A percentile compares a stretch with the other conserved stretches of the same genome.
Evolutionary conservation across 2,329 filamentous ascomycete genomes (phyloP).

Genomic region (Fusarium aywerte): DNA sequence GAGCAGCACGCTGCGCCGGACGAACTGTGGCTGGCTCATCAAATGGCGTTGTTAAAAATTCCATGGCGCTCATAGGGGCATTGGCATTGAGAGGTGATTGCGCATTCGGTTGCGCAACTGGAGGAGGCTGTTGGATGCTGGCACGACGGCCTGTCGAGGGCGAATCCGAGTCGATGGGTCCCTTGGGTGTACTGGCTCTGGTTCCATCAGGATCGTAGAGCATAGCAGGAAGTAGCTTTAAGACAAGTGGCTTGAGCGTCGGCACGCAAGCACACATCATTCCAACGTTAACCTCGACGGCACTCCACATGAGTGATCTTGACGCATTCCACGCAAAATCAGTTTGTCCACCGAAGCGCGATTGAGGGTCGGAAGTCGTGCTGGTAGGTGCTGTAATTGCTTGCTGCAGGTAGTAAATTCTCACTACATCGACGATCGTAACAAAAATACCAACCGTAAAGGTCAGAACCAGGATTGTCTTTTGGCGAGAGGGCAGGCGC

Average conservation of each 20-base stretch:
- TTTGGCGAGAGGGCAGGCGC: constrained; percentile 85
- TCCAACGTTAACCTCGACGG: constrained; percentile 89
- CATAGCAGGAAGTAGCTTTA: constrained; percentile 69
- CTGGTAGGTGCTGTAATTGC: constrained; percentile 63
- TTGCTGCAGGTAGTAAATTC: constrained; percentile 88
- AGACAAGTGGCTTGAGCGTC: constrained; percentile 85
- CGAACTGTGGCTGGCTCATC: constrained; percentile 35
- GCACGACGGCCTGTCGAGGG: constrained; percentile 41
- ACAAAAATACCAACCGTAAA: constrained; percentile 91
- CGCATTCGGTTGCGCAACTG: constrained; percentile 31
- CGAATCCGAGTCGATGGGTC: constrained; percentile 47
- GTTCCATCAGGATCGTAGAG: constrained; percentile 63
- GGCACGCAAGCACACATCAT: constrained; percentile 94
- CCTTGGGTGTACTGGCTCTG: constrained; percentile 45
- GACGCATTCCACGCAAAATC: constrained; percentile 80
- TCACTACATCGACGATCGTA: constrained; percentile 85
- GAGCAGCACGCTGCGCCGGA: constrained; percentile 20
- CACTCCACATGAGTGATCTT: constrained; percentile 91
- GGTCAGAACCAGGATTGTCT: constrained; percentile 85
- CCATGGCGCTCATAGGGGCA: constrained; percentile 53
- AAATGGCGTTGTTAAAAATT: constrained; percentile 60
- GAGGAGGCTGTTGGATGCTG: constrained; percentile 42
- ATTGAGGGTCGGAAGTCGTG: constrained; percentile 51
- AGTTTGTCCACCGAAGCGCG: constrained; percentile 62
- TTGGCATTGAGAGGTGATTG: constrained; percentile 43